Evolutionary conservation across 331 rosid species (phyloP).

Genomic region (Quercus phellos): DNA sequence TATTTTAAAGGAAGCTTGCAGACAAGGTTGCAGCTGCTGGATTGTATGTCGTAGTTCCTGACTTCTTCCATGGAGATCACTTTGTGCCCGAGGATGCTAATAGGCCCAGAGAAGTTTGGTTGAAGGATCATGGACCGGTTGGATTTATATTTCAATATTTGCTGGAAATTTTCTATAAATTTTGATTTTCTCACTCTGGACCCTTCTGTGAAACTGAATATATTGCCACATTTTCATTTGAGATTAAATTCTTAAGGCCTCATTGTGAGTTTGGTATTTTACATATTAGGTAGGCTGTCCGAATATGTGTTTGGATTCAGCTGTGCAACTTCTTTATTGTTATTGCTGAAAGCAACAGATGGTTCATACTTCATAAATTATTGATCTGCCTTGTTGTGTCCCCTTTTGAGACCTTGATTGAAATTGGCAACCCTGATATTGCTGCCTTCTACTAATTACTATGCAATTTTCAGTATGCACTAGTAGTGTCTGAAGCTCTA

Average conservation of each 20-base stretch:
- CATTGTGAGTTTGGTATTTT: too few relatives aligned
- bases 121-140: constrained; percentile 49
- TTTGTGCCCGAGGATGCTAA: constrained; percentile 15
- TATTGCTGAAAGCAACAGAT: background rate
- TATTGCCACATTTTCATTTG: background rate
- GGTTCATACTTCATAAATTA: background rate
- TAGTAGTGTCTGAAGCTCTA: background rate
- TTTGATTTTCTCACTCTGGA: background rate
- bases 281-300: too few relatives aligned
- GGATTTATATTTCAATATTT: constrained; percentile 12
- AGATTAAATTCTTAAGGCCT: background rate
- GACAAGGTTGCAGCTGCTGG: constrained; percentile 63
- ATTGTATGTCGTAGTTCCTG: constrained; percentile 55
- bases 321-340: background rate
- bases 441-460: background rate
- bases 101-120: constrained; percentile 26
- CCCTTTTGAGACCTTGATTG: background rate
- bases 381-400: background rate
- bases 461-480: background rate
- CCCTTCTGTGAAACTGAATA: background rate
- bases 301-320: background rate
- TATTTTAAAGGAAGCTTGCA: constrained; percentile 51
- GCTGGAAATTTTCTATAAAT: background rate
- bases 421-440: background rate
- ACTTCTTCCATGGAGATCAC: constrained; percentile 45